Percentiles rank a stretch among this genome's conserved stretches.
Conservation (phyloP, 139 green algal genomes). For the Chlamydomonas sphaeroides region DNA sequence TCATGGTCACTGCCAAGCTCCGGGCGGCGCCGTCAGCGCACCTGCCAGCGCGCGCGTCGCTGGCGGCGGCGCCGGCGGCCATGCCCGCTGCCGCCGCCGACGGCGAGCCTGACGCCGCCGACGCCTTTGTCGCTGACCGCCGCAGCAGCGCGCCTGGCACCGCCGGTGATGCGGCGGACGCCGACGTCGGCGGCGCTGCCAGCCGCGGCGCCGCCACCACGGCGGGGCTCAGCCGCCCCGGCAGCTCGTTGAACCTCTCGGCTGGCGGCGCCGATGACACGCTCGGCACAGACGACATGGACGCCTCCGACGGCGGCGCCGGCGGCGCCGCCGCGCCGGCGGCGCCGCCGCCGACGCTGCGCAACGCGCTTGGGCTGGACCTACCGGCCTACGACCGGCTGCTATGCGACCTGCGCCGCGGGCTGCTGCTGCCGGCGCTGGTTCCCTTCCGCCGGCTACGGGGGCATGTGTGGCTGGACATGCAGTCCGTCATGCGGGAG, state of each 20-base stretch:
- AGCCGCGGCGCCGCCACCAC: not conserved
- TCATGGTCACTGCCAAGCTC: slow-evolving; percentile 29
- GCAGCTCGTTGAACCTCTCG: not conserved
- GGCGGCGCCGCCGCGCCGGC: not conserved
- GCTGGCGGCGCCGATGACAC: not conserved
- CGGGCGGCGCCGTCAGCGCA: slow-evolving; percentile 23
- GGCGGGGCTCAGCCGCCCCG: slow-evolving; percentile 1
- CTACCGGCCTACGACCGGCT: not conserved
- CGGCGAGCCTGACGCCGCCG: no score
- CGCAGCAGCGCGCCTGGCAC: no score
- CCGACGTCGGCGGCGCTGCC: not conserved
- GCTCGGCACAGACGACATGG: not conserved
- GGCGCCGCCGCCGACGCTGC: not conserved
- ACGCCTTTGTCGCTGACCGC: no score
- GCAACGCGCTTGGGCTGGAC: slow-evolving; percentile 6
- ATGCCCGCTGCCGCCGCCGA: not conserved
- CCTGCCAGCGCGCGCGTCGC: not conserved
- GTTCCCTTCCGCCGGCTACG: slow-evolving; percentile 16
- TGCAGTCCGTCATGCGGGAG: not conserved
- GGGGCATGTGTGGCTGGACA: slow-evolving; percentile 7
- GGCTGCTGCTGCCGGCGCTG: slow-evolving; percentile 24
- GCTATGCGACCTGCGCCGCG: slow-evolving; percentile 9
- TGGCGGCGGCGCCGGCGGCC: not conserved
- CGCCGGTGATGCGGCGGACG: no score
- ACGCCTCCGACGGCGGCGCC: not conserved